Evolutionary conservation across 169 alveolate species (phyloP).

Genomic region (Amoebophrya sp.): DNA sequence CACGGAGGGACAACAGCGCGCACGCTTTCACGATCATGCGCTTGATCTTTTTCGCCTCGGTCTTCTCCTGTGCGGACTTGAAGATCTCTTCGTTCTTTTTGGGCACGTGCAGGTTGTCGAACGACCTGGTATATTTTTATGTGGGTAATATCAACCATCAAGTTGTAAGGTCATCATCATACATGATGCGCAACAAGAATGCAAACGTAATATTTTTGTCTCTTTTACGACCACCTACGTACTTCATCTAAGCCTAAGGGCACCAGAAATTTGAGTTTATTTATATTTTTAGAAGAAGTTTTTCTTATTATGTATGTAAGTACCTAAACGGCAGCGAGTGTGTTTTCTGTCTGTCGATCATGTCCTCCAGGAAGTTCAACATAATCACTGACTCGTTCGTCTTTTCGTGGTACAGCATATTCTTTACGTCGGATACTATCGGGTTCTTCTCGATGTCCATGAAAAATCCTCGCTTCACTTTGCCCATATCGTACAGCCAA

Average conservation of each 20-base stretch:
- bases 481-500: neutral
- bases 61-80: neutral
- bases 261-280: no score
- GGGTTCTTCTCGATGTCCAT: neutral
- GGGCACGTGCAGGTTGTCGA: neutral
- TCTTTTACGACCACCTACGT: no score
- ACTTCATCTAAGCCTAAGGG: no score
- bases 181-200: no score
- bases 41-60: neutral
- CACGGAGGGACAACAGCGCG: neutral
- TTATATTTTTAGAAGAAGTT: no score
- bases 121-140: neutral
- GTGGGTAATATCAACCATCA: no score
- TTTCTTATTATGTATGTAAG: no score
- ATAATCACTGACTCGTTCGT: neutral
- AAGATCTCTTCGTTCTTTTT: neutral
- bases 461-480: neutral
- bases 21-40: slow-evolving; percentile 2
- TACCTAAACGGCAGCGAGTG: neutral
- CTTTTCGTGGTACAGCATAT: neutral
- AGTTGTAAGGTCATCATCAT: no score
- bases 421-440: neutral
- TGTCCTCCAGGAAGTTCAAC: neutral
- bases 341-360: neutral
- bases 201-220: no score